Evolutionary conservation across 2,329 filamentous ascomycete genomes (phyloP), one percentile per base, ranked within the genome.

Genomic region (Trichoderma hamatum): DNA sequence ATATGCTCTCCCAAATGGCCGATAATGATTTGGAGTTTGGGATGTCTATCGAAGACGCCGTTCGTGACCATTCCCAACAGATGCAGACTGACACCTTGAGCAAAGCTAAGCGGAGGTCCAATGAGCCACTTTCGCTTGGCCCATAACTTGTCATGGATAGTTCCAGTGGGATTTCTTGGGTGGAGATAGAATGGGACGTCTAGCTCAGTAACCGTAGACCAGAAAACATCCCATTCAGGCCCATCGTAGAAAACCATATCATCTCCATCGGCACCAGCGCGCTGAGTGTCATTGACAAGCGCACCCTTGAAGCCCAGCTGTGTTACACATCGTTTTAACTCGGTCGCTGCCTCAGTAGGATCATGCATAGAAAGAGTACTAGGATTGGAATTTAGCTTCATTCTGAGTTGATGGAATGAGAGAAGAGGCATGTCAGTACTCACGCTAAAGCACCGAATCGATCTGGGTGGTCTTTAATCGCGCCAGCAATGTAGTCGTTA

Each of bases 171-270:
- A 71, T 85, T 84, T 59, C 85, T 81, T 0, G 88, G 89, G 75
- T 91, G 89, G 1, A 91, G 80, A 73, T 90, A 91, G 60, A 91
- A 82, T 0, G 88, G 88, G 0, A 90, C 88, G 68, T 90, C 86
- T 0, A 91, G 83, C 54, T 89, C 85, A 1, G 81, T 82, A 10
- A 84, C 82, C 0, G 83, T 84, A 14, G 81, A 74, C 88, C 88
- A 90, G 81, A 91, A 90, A 26, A 84, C 76, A 72, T 89, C 86
- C 82, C 85, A 91, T 70, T 86, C 83, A 0, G 84, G 81, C 10
- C 83, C 80, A 74, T 91, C 89, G 78, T 90, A 91, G 79, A 90
- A 90, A 75, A 90, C 80, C 81, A 88, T 85, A 28, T 84, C 83
- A 68, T 89, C 86, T 46, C 87, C 88, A 69, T 89, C 85, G 0